phyloP scores from a whole-genome alignment of 768 basidiomycete species.

The Lactarius indigo region DNA sequence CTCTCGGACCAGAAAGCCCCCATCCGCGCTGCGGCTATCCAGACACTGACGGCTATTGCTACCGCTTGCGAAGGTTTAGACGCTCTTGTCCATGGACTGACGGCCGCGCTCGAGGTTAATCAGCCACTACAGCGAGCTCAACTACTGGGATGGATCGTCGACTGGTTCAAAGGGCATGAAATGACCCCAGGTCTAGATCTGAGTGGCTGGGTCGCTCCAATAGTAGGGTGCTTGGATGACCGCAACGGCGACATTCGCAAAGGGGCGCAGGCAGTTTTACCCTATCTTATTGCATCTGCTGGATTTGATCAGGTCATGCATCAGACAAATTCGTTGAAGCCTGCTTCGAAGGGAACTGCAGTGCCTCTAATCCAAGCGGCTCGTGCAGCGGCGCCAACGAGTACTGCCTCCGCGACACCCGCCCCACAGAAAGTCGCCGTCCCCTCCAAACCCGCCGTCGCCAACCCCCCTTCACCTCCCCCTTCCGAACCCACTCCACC shows the following conservation, averaged over 20 bases:
- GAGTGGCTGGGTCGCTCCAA: constrained; percentile 55
- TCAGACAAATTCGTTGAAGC: constrained; percentile 82
- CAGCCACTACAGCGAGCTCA: constrained; percentile 87
- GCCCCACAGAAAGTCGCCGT: constrained; percentile 25
- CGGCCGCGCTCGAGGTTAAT: constrained; percentile 74
- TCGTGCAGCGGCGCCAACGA: constrained; percentile 43
- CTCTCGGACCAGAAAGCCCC: constrained; percentile 91
- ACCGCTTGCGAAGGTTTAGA: constrained; percentile 84
- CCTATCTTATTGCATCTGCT: constrained; percentile 63
- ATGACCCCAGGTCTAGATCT: constrained; percentile 60
- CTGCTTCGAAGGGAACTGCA: constrained; percentile 82
- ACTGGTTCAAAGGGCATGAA: constrained; percentile 69
- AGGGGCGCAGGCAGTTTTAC: constrained; percentile 78
- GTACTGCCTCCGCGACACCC: constrained; percentile 24
- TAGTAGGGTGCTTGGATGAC: constrained; percentile 85
- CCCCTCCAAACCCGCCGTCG: constrained; percentile 25
- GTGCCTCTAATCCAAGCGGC: constrained; percentile 88
- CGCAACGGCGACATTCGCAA: constrained; percentile 90
- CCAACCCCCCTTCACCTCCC: constrained; percentile 25
- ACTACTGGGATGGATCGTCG: constrained; percentile 73
- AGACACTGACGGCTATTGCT: constrained; percentile 79
- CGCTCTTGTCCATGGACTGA: constrained; percentile 71
- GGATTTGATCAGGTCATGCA: constrained; percentile 87
- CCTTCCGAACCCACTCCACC: constrained; percentile 40
- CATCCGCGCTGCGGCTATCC: constrained; percentile 72